A percentile compares a stretch with the other conserved stretches of the same genome.
These are phyloP conservation scores for Fusarium neocosmosporiellum DNA, from an alignment of 2,329 filamentous ascomycete genomes.

Conservation along the genomic window DNA sequence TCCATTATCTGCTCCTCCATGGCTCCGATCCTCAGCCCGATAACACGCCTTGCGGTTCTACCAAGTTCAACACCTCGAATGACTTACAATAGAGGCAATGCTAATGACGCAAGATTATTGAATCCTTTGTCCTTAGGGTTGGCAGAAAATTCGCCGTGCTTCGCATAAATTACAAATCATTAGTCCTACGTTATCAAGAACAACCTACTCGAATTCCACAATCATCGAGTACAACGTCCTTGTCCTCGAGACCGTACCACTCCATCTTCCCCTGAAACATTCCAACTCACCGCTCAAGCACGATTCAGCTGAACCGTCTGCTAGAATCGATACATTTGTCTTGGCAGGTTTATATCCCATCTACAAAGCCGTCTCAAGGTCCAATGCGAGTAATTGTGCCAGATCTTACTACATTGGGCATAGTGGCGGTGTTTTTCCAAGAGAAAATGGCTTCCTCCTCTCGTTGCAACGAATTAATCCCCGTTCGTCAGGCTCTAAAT, in stretches of 20 bases:
- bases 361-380: not conserved
- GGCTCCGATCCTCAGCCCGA: not conserved
- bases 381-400: not conserved
- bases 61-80: not conserved
- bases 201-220: not conserved
- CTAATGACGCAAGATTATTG: not conserved
- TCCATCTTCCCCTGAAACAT: not conserved
- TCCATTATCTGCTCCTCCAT: not conserved
- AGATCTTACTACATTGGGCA: not conserved
- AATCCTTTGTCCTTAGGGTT: not conserved
- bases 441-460: not conserved
- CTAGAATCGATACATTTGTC: not conserved
- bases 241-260: constrained; percentile 3
- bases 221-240: not conserved
- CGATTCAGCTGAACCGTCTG: not conserved
- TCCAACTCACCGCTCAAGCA: not conserved
- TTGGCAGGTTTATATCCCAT: not conserved
- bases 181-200: not conserved
- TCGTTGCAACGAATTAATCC: constrained; percentile 13
- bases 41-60: not conserved
- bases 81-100: not conserved
- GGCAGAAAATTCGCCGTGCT: not conserved
- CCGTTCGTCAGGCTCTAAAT: not conserved
- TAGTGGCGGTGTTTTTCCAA: not conserved
- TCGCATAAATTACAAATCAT: not conserved